These are phyloP conservation scores for Tulasnella sp. DNA, from an alignment of 768 basidiomycete species.

Conservation along the genomic window DNA sequence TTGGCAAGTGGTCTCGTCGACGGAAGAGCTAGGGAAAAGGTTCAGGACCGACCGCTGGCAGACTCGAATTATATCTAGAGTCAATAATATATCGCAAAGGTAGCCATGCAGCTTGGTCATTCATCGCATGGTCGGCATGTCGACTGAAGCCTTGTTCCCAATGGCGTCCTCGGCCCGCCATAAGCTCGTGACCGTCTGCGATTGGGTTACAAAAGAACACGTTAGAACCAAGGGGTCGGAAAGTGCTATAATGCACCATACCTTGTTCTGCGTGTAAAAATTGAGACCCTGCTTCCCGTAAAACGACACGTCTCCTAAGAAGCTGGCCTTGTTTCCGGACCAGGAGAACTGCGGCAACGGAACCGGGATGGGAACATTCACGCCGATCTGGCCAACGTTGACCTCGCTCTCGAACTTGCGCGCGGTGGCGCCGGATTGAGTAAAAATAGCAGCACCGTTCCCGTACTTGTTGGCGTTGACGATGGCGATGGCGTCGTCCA, in stretches of 20 bases:
- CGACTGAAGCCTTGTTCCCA: slow-evolving; percentile 61
- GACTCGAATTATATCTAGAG: neutral
- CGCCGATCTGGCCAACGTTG: slow-evolving; percentile 86
- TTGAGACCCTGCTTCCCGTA: slow-evolving; percentile 88
- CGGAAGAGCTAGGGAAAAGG: too few species aligned
- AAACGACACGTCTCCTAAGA: slow-evolving; percentile 78
- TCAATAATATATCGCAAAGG: neutral
- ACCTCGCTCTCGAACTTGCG: slow-evolving; percentile 83
- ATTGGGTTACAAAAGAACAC: neutral
- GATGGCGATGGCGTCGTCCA: slow-evolving; percentile 83
- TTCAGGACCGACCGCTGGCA: neutral
- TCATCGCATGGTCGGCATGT: slow-evolving; percentile 61
- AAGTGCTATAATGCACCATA: slow-evolving; percentile 11
- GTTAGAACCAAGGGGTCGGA: neutral
- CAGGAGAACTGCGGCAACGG: slow-evolving; percentile 88
- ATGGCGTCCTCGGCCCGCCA: slow-evolving; percentile 66
- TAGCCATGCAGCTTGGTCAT: neutral
- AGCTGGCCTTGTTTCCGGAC: slow-evolving; percentile 88
- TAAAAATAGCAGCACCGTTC: slow-evolving; percentile 93
- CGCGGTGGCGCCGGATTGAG: slow-evolving; percentile 89
- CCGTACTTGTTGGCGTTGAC: slow-evolving; percentile 88
- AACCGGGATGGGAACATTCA: slow-evolving; percentile 89
- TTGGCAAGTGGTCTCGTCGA: too few species aligned
- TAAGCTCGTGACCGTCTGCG: slow-evolving; percentile 78
- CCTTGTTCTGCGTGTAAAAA: slow-evolving; percentile 94